Conservation (phyloP, 148 eudicot genomes). For the Salicornia ramosissima region DNA sequence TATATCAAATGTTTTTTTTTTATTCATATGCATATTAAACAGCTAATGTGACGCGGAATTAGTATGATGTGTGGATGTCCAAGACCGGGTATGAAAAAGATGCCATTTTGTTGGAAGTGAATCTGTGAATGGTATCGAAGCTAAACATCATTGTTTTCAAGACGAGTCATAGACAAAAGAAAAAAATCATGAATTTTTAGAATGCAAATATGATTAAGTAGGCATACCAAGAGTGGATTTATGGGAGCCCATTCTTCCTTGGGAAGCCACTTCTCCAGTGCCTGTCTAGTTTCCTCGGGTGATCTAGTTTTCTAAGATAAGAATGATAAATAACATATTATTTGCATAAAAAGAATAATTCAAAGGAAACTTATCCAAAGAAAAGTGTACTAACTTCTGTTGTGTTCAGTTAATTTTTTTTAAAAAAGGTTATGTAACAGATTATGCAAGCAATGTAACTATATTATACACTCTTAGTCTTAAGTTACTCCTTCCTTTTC, state of each 20-base stretch:
- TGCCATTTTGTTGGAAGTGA: neutral
- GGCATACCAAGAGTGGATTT: conserved; percentile 89
- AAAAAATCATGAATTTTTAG: neutral
- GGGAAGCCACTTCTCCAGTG: conserved; percentile 90
- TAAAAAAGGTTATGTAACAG: no score
- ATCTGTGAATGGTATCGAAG: neutral
- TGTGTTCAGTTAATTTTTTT: neutral
- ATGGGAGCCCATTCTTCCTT: conserved; percentile 96
- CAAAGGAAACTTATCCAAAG: neutral
- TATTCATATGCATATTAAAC: no score
- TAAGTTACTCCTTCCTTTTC: no score
- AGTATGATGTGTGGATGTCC: neutral
- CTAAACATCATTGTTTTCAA: neutral
- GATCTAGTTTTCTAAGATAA: conserved; percentile 57
- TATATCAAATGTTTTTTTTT: no score
- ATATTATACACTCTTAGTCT: no score
- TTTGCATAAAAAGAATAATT: neutral
- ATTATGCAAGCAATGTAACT: no score
- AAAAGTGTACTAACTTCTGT: neutral
- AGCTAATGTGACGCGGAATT: no score
- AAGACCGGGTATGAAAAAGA: neutral
- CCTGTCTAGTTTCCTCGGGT: conserved; percentile 84
- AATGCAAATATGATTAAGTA: neutral
- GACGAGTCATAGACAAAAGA: neutral
- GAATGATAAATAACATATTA: neutral